Evolutionary conservation across 768 basidiomycete species (phyloP).

Genomic region (Ephemerocybe angulata): DNA sequence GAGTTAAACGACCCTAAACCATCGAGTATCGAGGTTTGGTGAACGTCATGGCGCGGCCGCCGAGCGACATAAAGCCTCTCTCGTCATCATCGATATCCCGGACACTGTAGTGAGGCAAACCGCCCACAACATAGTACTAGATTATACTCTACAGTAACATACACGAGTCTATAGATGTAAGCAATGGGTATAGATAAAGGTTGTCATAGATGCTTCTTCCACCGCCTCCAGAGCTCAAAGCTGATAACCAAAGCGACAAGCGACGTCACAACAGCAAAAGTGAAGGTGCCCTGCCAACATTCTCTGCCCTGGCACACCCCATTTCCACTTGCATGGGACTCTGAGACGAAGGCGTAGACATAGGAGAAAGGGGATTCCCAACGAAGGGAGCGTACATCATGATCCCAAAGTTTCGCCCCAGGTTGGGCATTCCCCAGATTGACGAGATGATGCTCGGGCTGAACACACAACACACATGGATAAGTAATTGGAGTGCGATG

Average conservation of each 20-base stretch:
- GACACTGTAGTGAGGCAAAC: no score
- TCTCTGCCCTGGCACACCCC: slow-evolving; percentile 50
- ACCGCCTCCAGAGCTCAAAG: slow-evolving; percentile 56
- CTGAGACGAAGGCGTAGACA: slow-evolving; percentile 68
- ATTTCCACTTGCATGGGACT: slow-evolving; percentile 40
- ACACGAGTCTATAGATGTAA: no score
- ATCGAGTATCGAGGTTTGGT: no score
- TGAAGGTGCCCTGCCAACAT: slow-evolving; percentile 71
- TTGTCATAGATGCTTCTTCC: no score
- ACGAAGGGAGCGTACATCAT: slow-evolving; percentile 72
- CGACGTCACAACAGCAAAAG: slow-evolving; percentile 41
- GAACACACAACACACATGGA: not conserved
- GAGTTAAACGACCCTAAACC: no score
- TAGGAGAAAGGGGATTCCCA: slow-evolving; percentile 78
- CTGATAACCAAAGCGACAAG: slow-evolving; percentile 42
- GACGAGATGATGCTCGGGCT: slow-evolving; percentile 71
- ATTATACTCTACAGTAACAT: no score
- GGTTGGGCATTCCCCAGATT: slow-evolving; percentile 66
- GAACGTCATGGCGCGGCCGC: no score
- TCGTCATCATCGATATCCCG: no score
- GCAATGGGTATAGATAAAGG: no score
- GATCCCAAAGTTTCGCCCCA: slow-evolving; percentile 75
- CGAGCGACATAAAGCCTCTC: no score
- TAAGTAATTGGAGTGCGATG: not conserved
- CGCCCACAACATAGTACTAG: no score